Base-by-base conservation (phyloP, 768 basidiomycete species). In the Calvatia gigantea region DNA sequence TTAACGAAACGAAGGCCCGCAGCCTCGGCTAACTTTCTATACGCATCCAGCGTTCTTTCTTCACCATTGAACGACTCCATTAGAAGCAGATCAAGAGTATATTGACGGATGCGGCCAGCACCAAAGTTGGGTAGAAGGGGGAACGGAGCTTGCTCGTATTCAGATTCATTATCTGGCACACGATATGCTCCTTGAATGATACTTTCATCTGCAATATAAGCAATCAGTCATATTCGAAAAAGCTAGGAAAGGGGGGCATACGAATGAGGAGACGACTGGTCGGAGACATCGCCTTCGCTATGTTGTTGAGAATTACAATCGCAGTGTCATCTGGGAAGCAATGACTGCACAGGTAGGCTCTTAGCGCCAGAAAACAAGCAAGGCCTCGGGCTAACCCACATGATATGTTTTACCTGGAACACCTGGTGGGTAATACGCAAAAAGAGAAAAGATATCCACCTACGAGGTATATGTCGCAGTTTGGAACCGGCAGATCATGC, bases 61-160 rank as follows among this genome's bases (percentile, higher is more conserved):
- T 73, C 69, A 6, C 69, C 62, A 49, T 81, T 78, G 19, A 73
- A 62, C 12, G 68, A 19, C 17, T 61, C 31, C 71, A 78, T 72
- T 79, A 81, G 77, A 48, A 69, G 71, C 33, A 80, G 31, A 54
- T 81, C 80, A 35, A 73, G 71, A 33, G 73, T 66, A 58, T 80
- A 79, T 31, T 66, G 65, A 4, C 72, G 63, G 25, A 73, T 62
- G 37, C 65, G 66, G 1, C 75, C 78, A 8, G 70, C 67, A 7
- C 77, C 78, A 49, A 72, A 79, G 64, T 79, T 80, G 4, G 78
- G 70, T 1, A 80, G 68, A 43, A 82, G 64, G 0, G 77, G 80
- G 46, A 70, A 69, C 0, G 77, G 77, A 1, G 75, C 78, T 56
- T 65, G 58, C 38, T 27, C 23, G 44, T 37, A 48, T 12, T 7